Evolutionary conservation across 345 rosid genomes (phyloP), one percentile per base, ranked within the genome.

Genomic region (Eucalyptus pauciflora): DNA sequence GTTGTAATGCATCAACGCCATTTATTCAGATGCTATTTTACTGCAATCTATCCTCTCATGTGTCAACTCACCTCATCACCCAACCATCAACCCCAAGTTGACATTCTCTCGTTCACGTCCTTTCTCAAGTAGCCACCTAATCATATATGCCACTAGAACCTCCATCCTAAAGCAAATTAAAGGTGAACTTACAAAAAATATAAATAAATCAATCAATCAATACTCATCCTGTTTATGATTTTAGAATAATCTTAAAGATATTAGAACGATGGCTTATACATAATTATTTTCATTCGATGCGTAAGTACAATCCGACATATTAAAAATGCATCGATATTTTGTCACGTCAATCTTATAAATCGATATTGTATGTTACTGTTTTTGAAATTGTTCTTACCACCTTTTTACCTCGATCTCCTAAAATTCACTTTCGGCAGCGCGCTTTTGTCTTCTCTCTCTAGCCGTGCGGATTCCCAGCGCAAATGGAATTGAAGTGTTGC

Each of bases 31-130:
- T 76, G 85, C 85, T 41, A 48, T 69, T 41, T 69, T 69, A 17
- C 41, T 85, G 20, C 81, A 18, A 10, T 10, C 81, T 29, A 48
- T 89, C 86, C 89, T n/a, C 43, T 83, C 85, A 87, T 86, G 58
- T 22, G 27, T 87, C 62, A 56, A 56, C 62, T 56, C 62, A 56
- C 62, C 62, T 56, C 29, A 56, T 56, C 62, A 56, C 27, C 29
- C 29, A 56, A 56, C 62, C 62, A 56, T 56, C 62, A 4, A 90
- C 90, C 91, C 88, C 85, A 92, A 90, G 94, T 91, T 94, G 95
- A 92, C 93, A 91, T 91, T 94, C 93, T 86, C 87, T 86, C 86
- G 25, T 43, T 76, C 43, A 41, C 41, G 89, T 90, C 51, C 87
- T 87, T 83, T 90, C 87, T 31, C 51, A 76, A 10, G 86, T 27